Conservation (phyloP, 1,284 basidiomycete genomes). For the Sphagnurus paluster region DNA sequence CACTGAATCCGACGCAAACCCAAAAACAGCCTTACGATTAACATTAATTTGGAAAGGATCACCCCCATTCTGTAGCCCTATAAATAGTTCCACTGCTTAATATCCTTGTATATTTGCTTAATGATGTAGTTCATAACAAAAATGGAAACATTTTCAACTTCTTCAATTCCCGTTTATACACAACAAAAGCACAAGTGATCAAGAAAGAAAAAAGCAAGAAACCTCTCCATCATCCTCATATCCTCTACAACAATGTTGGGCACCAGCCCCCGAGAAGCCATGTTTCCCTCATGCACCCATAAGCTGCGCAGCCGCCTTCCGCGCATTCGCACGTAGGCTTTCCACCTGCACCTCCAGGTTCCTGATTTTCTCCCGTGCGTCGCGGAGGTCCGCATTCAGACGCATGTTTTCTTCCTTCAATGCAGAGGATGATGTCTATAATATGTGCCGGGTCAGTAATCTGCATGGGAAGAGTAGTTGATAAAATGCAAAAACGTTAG, state of each 20-base stretch:
- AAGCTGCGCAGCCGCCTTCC: constrained; percentile 63
- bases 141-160: too few relatives aligned
- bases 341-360: constrained; percentile 85
- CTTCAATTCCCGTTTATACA: too few relatives aligned
- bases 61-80: constrained; percentile 6
- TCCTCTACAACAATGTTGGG: not conserved
- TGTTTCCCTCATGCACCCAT: constrained; percentile 31
- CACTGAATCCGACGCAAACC: too few relatives aligned
- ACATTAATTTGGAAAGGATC: too few relatives aligned
- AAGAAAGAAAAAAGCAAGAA: too few relatives aligned
- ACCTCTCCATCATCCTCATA: too few relatives aligned
- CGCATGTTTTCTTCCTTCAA: constrained; percentile 58
- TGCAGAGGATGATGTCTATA: constrained; percentile 7
- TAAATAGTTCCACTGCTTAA: not conserved
- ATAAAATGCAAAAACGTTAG: not conserved
- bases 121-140: too few relatives aligned
- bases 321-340: constrained; percentile 68
- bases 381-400: constrained; percentile 66
- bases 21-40: too few relatives aligned
- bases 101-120: not conserved
- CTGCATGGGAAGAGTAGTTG: not conserved
- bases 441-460: not conserved
- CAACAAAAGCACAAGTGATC: too few relatives aligned
- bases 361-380: constrained; percentile 76
- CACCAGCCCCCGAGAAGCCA: not conserved